Base-by-base conservation (phyloP, 192 early-diverging fungal species). In the Gamsiella multidivaricata region DNA sequence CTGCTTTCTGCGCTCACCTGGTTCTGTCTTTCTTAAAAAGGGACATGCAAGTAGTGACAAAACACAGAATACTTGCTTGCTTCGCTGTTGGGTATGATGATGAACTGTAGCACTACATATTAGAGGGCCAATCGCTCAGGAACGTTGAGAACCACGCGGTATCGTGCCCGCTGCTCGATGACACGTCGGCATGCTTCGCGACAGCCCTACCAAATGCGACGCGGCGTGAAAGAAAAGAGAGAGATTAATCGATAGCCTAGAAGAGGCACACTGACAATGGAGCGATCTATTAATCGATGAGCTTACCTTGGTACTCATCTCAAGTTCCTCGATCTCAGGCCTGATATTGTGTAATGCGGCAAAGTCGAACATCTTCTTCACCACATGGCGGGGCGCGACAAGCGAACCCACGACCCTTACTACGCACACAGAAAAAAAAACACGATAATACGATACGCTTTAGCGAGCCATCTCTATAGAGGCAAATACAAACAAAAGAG, bases 341-440 rank as follows among this genome's bases (percentile, higher is more conserved):
- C 81, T 83, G 65, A 95, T 86, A 33, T 89, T 81, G 66, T 91
- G 85, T 69, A 90, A 66, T 29, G 86, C 85, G 2, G 91, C 90
- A 69, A 93, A 89, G 31, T 91, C 83, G 1, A 94, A 74, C 83
- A 90, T 92, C 59, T 87, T 74, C 26, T 82, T 79, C 42, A 92
- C 74, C 9, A 88, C 81, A 39, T 85, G 67, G 49, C 87, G 65
- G 14, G 88, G 82, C 53, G 88, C 92, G 28, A 93, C 87, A 64
- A 90, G 49, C 22, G 88, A 90, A 1, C 92, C 93, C n/a, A 75
- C 81, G n/a, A 90, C 78, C 29, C 71, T 69, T 12, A 84, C 78
- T 57, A 82, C 63, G 29, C 73, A 73, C 14, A n/a, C 26, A 26
- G 88, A 73, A 23, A 91, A 58, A 28, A 63, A 63, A 50, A 43